Percentiles rank a stretch among this genome's conserved stretches.
phyloP scores from a whole-genome alignment of 2,329 filamentous ascomycete species.

The Cryoendolithus antarcticus region DNA sequence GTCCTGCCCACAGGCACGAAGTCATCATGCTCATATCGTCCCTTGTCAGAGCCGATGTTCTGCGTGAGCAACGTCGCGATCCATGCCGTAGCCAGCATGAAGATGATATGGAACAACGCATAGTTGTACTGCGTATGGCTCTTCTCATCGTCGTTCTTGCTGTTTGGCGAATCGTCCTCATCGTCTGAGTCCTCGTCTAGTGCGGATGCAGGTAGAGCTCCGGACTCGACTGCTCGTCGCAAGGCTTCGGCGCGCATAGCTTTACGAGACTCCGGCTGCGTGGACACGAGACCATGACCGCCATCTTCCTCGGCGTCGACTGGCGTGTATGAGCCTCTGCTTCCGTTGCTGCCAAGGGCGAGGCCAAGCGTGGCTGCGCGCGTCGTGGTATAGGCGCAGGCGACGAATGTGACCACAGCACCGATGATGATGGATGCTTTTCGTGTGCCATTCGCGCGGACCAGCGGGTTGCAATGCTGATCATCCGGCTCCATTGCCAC shows the following conservation, averaged over 20 bases:
- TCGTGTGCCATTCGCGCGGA: constrained; percentile 73
- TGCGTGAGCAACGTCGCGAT: constrained; percentile 82
- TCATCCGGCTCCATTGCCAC: constrained; percentile 98
- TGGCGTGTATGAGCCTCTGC: constrained; percentile 38
- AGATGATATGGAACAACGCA: constrained; percentile 90
- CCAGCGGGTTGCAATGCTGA: constrained; percentile 82
- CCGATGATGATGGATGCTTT: constrained; percentile 86
- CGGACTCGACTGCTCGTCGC: constrained; percentile 81
- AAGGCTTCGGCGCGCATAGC: constrained; percentile 91
- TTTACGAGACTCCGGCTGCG: constrained; percentile 66
- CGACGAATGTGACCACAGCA: constrained; percentile 90
- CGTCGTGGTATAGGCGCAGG: constrained; percentile 94
- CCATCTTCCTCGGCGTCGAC: constrained; percentile 56
- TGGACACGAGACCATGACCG: constrained; percentile 77
- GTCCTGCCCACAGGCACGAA: constrained; percentile 91
- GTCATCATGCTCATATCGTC: constrained; percentile 52
- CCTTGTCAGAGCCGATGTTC: constrained; percentile 56
- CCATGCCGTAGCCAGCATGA: constrained; percentile 93
- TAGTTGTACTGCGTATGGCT: constrained; percentile 91
- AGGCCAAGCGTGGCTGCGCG: constrained; percentile 85
- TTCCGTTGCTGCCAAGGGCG: constrained; percentile 53
- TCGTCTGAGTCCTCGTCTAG: constrained; percentile 62
- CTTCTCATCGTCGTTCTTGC: constrained; percentile 75
- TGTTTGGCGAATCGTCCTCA: constrained; percentile 51
- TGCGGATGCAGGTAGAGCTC: constrained; percentile 81